These are phyloP conservation scores for Fusarium duplospermum DNA, from an alignment of 2,329 filamentous ascomycete species.

Conservation along the genomic window DNA sequence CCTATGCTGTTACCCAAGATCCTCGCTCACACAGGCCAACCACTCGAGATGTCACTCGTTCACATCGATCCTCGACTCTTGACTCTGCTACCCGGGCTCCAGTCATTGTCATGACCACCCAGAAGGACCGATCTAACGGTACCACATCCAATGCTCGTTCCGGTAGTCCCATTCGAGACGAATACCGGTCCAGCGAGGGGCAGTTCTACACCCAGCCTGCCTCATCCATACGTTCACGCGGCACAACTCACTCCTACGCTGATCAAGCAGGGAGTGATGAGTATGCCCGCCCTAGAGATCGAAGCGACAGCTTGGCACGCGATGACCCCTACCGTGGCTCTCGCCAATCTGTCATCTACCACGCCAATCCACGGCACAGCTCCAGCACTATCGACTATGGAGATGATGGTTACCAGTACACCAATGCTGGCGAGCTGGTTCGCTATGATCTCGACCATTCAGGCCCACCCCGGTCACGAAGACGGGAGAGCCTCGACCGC, in stretches of 20 bases:
- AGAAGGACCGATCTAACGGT: constrained; percentile 55
- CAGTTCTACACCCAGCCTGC: constrained; percentile 69
- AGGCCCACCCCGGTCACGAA: constrained; percentile 53
- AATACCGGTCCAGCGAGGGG: constrained; percentile 63
- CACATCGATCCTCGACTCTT: constrained; percentile 62
- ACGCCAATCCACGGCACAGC: constrained; percentile 56
- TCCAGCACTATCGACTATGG: constrained; percentile 63
- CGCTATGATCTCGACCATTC: constrained; percentile 70
- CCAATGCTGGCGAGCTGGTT: constrained; percentile 70
- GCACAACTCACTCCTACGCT: constrained; percentile 60
- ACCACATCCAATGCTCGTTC: constrained; percentile 50
- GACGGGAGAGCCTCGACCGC: constrained; percentile 67
- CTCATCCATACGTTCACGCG: constrained; percentile 65
- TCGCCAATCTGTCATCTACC: constrained; percentile 60
- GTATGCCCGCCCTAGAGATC: constrained; percentile 61
- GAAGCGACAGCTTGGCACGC: constrained; percentile 57
- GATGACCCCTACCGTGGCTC: constrained; percentile 61
- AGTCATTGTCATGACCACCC: constrained; percentile 68
- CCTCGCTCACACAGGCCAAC: constrained; percentile 59
- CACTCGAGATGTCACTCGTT: constrained; percentile 60
- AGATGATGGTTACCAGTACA: constrained; percentile 72
- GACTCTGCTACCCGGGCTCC: constrained; percentile 63
- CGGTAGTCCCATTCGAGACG: constrained; percentile 63
- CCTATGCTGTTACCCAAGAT: constrained; percentile 68
- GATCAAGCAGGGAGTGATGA: constrained; percentile 64